Evolutionary conservation across 352 stramenopile genomes (phyloP).

Genomic region (Pythium pyrilobum): DNA sequence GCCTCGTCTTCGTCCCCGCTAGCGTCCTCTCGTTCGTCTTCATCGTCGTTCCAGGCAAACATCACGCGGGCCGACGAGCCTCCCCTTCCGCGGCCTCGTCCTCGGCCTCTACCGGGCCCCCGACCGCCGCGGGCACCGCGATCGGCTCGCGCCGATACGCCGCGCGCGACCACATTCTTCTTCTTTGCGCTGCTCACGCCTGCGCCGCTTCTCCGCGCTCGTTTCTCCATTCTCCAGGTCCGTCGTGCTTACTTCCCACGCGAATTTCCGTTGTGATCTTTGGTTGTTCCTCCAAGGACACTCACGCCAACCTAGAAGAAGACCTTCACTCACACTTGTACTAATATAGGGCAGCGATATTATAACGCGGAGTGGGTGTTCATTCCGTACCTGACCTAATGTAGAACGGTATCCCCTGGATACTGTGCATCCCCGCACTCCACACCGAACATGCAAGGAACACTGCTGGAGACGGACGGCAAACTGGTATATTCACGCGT

Average conservation of each 20-base stretch:
- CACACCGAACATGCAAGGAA: neutral
- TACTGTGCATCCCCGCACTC: neutral
- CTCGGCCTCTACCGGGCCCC: constrained; percentile 4
- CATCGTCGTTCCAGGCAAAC: constrained; percentile 3
- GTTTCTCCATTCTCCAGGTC: constrained; percentile 3
- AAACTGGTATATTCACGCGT: too few species aligned
- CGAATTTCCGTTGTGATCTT: constrained; percentile 12
- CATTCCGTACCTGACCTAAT: neutral
- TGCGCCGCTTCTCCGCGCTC: neutral
- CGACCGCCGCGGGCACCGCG: constrained; percentile 4
- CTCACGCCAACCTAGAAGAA: neutral
- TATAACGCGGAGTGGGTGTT: neutral
- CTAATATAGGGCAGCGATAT: constrained; percentile 2
- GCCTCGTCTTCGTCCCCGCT: neutral
- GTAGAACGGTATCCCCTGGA: neutral
- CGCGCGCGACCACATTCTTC: neutral
- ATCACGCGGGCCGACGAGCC: neutral
- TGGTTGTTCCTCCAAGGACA: neutral
- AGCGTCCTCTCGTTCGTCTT: neutral
- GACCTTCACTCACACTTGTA: constrained; percentile 20
- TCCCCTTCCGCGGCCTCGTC: constrained; percentile 8
- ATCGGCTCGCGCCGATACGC: neutral
- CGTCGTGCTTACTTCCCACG: neutral
- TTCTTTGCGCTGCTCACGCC: neutral
- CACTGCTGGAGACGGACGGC: too few species aligned